Evolutionary conservation across 495 filamentous ascomycete genomes (phyloP), one percentile per base, ranked within the genome.

Genomic region (Cercophora newfieldiana): DNA sequence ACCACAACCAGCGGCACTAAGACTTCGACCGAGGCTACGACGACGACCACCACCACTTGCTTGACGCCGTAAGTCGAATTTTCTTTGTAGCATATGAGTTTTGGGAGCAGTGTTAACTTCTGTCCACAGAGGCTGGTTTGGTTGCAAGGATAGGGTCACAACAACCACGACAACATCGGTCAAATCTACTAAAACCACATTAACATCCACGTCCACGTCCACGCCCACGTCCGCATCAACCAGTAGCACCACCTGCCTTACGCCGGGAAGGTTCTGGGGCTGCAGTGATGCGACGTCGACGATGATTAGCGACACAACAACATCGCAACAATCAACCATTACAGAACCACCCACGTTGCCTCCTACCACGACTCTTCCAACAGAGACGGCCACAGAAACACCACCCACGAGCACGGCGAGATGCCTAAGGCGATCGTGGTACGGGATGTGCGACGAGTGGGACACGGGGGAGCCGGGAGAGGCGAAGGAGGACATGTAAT

Each of bases 61-160:
- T 77, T 79, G 48, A 82, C 85, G 25, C 89, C 87, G 73, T 74
- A 66, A 69, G 73, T 68, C 10, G 30, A 47, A 25, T 8, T 24
- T 30, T 3, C 21, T 47, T 1, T 5, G 3, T 22, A n/a, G 12
- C 37, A n/a, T n/a, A n/a, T n/a, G n/a, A n/a, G 37, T 5, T 8
- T 44, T 44, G 4, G 18, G 18, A 4, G 10, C 12, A 14, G 18
- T 44, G 37, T 14, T 44, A 16, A 44, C 12, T 6, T 44, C 10
- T n/a, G n/a, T 16, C 12, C 25, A 2, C 49, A 76, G 71, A 48
- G 90, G 90, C 48, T 91, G 89, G 90, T 92, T 88, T 75, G 87
- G 87, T 31, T 89, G 87, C 70, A 84, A 84, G 30, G 85, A 88
- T 66, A 75, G 68, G 55, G 71, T 72, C 6, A 72, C 72, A 2